Conservation (phyloP, 495 filamentous ascomycete genomes). For the Penicillium steckii region DNA sequence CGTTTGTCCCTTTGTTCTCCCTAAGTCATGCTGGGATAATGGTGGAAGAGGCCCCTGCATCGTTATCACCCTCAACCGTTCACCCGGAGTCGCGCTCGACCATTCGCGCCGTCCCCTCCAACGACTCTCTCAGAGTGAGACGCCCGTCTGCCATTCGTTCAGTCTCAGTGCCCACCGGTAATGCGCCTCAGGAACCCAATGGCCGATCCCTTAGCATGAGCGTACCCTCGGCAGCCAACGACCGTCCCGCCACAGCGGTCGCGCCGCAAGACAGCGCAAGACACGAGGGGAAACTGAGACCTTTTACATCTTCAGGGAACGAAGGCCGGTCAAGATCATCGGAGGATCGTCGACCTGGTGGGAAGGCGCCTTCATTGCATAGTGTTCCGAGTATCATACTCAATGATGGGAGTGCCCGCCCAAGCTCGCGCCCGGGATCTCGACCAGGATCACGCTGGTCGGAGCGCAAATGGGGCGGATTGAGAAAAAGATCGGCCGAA, state of each 20-base stretch:
- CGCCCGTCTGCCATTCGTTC: constrained; percentile 28
- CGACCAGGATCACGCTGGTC: constrained; percentile 44
- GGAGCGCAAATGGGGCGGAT: constrained; percentile 42
- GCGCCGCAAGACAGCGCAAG: constrained; percentile 11
- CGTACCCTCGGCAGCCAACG: constrained; percentile 14
- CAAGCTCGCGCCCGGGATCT: constrained; percentile 34
- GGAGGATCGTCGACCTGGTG: constrained; percentile 10
- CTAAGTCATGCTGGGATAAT: constrained; percentile 46
- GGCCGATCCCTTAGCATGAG: constrained; percentile 28
- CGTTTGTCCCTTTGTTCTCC: constrained; percentile 1
- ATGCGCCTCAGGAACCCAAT: constrained; percentile 26
- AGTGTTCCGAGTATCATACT: constrained; percentile 46
- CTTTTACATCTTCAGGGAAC: constrained; percentile 7
- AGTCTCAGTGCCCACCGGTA: constrained; percentile 27
- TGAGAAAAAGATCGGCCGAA: constrained; percentile 39
- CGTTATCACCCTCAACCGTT: constrained; percentile 28
- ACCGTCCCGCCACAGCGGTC: constrained; percentile 19
- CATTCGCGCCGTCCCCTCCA: constrained; percentile 27
- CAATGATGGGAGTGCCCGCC: constrained; percentile 35
- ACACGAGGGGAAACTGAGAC: constrained; percentile 12
- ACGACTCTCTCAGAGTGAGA: constrained; percentile 26
- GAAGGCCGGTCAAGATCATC: constrained; percentile 15
- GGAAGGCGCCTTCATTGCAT: constrained; percentile 31
- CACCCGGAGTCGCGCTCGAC: constrained; percentile 30
- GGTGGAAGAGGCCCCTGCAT: constrained; percentile 34